Base-by-base conservation (phyloP, 305 asterid species). In the Rubia tinctorum region DNA sequence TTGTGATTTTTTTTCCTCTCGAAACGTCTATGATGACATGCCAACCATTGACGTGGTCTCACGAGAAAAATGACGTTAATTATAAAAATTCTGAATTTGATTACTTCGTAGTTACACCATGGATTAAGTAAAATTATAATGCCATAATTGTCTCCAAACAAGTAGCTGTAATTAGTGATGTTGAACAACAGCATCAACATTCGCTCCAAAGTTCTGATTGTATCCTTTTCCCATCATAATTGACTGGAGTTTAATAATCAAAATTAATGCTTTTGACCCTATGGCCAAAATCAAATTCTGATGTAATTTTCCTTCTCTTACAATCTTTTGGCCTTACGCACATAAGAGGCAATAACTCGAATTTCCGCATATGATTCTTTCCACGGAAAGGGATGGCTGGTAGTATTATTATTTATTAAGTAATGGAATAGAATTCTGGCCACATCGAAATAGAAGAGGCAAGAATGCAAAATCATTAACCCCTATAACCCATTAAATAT, bases 311-410 rank as follows among this genome's bases (percentile, higher is more conserved):
- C 60, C 20, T 53, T 7, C 12, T 23, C 12, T 44, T 27, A 9
- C 7, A 23, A 60, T 23, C 39, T 0, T 8, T 14, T 17, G 22
- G 60, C 60, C 23, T 4, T 0, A 53, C 8, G 10, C 5, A 25
- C 18, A 8, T 8, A 66, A 45, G 30, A 22, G 70, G 25, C 51
- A 56, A 5, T 8, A 1, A 66, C 7, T 1, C 72, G 66, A 61
- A 45, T 68, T 45, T 51, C 23, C 39, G 72, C 25, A 25, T 44
- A 67, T 47, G 44, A 68, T 45, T 68, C 72, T 68, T 47, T 61
- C 18, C 6, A 2, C 43, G 7, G 34, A 45, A 9, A 23, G 39
- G 60, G 60, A 13, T 23, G 3, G 25, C 14, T 6, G 39, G 39
- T 18, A 20, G 12, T 10, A 22, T 58, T 58, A n/a, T 15, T 66